Evolutionary conservation across 1,139 yeast genomes (phyloP), one percentile per base, ranked within the genome.

Genomic region (Sugiyamaella grinbergsii): DNA sequence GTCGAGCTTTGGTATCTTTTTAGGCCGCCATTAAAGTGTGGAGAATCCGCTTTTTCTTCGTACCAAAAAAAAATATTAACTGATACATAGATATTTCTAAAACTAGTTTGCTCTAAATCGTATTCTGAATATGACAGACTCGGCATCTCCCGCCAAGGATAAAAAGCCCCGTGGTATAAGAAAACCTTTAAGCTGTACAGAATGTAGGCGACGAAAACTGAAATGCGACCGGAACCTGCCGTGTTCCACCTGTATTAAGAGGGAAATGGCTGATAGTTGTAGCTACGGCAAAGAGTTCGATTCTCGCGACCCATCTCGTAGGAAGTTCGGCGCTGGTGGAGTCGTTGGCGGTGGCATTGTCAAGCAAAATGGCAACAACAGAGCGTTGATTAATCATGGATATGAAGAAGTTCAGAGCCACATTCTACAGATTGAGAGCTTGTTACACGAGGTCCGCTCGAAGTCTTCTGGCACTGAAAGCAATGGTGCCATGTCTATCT

Each of bases 141-240:
- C 3, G 10, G 4, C 31, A 6, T 24, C 42, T 22, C 5, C 15
- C 42, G 33, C 19, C 10, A 34, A 26, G 13, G 42, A 39, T 39
- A 52, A 47, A 42, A 50, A 50, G 42, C 48, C 53, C 6, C 58
- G 66, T 2, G 53, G 60, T 23, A 50, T 50, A 8, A 52, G 70
- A 46, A 64, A 56, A n/a, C 65, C 68, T 8, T 49, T 64, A 45
- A 64, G 62, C 47, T 58, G 61, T 31, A 49, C 49, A 15, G 53
- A 52, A 22, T 58, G 61, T 42, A 49, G 61, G n/a, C 48, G 54
- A 18, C 49, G 60, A 10, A 58, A 58, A 36, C 50, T 55, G 29
- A 55, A 55, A 32, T 58, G 61, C 41, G 58, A 58, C 46, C 48
- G 59, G 8, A 26, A 52, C 19, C 50, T 47, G 11, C 61, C 61